Base-by-base conservation (phyloP, 2,329 filamentous ascomycete species). In the Colletotrichum sidae region DNA sequence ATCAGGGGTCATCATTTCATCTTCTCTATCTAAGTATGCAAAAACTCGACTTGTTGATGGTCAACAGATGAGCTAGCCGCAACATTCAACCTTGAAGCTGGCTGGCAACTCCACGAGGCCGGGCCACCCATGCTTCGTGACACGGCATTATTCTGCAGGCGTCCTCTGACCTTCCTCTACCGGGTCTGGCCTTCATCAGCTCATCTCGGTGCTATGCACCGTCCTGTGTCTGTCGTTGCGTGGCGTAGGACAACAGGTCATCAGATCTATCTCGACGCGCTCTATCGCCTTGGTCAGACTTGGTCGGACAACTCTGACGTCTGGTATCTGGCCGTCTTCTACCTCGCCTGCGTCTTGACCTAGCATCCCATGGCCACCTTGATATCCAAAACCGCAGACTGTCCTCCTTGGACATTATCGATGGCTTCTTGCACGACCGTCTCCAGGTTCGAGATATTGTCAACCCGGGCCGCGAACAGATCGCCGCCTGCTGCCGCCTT, bases 341-440 rank as follows among this genome's bases (percentile, higher is more conserved):
- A 15, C 3, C 39, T 6, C 37, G 34, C 33, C 38, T 34, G 12
- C 17, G 41, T 35, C 49, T 49, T 8, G 7, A 4, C 42, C 45
- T 71, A 85, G 65, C 80, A 85, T 15, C 80, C 80, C 35, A 78
- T 68, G 4, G 74, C 77, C n/a, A 86, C 80, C 75, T 83, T 83
- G 77, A 78, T 81, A 71, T 87, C 86, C 54, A 88, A 62, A 3
- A 88, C 86, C 0, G 85, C 85, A 6, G 81, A 79, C 70, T 81
- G 79, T 0, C 86, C 86, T 1, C 76, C 75, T 70, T 84, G 73
- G 3, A 88, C 85, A 13, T 79, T 78, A 53, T 78, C 79, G 61
- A 88, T 83, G 1, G 85, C 85, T 69, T 83, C 45, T 70, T 77
- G 77, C 55, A 88, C 72, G 41, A 84, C 80, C 2, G 68, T 71